Base-by-base conservation (phyloP, 768 basidiomycete genomes). In the Kwoniella sp. region DNA sequence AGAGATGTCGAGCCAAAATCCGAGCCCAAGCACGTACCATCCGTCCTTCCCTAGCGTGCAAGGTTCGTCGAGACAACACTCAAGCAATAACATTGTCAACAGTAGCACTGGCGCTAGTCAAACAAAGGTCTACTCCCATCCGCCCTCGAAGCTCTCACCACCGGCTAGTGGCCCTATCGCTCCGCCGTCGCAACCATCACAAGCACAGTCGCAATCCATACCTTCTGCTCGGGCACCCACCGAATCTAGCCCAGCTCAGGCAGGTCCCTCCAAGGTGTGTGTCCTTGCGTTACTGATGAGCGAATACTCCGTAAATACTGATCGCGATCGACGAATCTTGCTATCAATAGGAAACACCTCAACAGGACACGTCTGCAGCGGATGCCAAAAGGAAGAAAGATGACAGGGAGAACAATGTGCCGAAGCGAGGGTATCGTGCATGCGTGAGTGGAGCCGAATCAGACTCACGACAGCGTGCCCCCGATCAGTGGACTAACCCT, bases 361-460 rank as follows among this genome's bases (percentile, higher is more conserved):
- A 41, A 41, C 15, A 23, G 28, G 25, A 51, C 20, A 20, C 60
- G 17, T 15, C 47, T 2, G 52, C 23, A 28, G 29, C 29, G 23
- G 55, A 61, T 3, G 31, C 22, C n/a, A 67, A 62, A 55, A 61
- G 54, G 60, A 61, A 62, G 55, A 67, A 67, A 38, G 66, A 67
- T n/a, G 56, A 58, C 9, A 61, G 55, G 56, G 67, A 67, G 22
- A 65, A 47, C 2, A 59, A 61, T 23, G 68, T 58, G 4, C 72
- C 74, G 8, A 76, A 76, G 65, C 53, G 74, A 41, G 74, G 74
- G 2, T 76, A 73, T 58, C 56, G 74, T 28, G 74, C 74, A 23
- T 76, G 74, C 58, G 72, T 76, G 61, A 69, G 71, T 57, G 2
- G 22, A n/a, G 5, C 3, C 22, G 30, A 57, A 57, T 12, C 7